Base-by-base conservation (phyloP, 495 filamentous ascomycete genomes). In the Beverwykella pulmonaria region DNA sequence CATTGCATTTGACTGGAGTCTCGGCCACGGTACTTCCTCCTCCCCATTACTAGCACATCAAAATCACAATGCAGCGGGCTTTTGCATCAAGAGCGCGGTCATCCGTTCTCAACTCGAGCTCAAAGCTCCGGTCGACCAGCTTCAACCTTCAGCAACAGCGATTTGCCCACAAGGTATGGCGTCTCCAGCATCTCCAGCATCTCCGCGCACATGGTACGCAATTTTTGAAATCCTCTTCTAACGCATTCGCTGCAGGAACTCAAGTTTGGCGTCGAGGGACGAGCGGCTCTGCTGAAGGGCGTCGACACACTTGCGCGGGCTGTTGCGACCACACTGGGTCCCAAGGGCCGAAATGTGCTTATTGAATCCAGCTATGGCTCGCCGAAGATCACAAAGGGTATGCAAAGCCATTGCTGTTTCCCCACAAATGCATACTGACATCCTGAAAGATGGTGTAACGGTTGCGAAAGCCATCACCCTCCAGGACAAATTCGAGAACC, bases 401-500 rank as follows among this genome's bases (percentile, higher is more conserved):
- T 63, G 84, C 77, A 50, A 9, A 44, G n/a, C 22, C 27, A 17
- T 29, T 26, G 12, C 23, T n/a, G 39, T 15, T 15, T 5, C 17
- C 9, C 12, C 29, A 7, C 29, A 19, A 8, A 30, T 39, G 58
- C 27, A n/a, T 65, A 64, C 81, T 84, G 70, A 82, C 60, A 29
- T 7, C 50, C 20, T 23, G 50, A 12, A 69, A 96, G 92, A 97
- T 79, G 92, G 92, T 88, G 92, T 97, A 36, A 96, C 90, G 69
- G 92, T 97, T 73, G 92, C 92, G 71, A 90, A 87, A 81, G 93
- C 93, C 60, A 91, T 98, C 72, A 87, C 86, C 67, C 86, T 98
- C 52, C 87, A 98, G 85, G 94, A 98, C 83, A 98, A 98, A 80
- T 98, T 97, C 80, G 95, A 98, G 82, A 98, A 98, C 83, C 90